Base-by-base conservation (phyloP, 164 flowering plant genomes). In the Berberis thunbergii region DNA sequence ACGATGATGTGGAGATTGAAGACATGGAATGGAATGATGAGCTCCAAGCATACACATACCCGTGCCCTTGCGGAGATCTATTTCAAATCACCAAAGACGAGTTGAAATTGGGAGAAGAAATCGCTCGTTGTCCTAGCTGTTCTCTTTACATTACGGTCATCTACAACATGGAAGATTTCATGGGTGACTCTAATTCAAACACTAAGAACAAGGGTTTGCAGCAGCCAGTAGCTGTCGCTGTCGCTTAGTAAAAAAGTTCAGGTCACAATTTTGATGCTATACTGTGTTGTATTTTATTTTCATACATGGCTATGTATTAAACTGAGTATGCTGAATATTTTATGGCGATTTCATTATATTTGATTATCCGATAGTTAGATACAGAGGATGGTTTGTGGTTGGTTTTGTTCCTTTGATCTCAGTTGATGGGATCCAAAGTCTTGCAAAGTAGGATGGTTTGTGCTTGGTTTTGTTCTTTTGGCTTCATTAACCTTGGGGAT, bases 11-110 rank as follows among this genome's bases (percentile, higher is more conserved):
- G 45, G 98, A 92, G 81, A 89, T 92, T 54, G 98, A 89, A 71
- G 98, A 92, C 72, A 92, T 92, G 98, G 96, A 92, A 70, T 92
- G 98, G 98, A 87, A 83, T 78, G 87, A 84, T 49, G 91, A 86
- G 80, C 70, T 92, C 4, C 78, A 84, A 54, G 79, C 91, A 3
- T 92, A 67, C 79, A 92, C 98, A 0, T 92, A 86, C 63, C 96
- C 98, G 0, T 92, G 98, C 57, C 98, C 98, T 0, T 92, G 98
- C 73, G 98, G 98, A 38, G 98, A 92, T 67, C 74, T 92, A 7
- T 92, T 92, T 64, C 97, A 89, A 72, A 92, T 92, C 67, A 86
- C 97, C 45, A 89, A 83, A 72, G 89, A 83, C 0, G 98, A 92
- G 0, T 82, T 92, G 2, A 73, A 70, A 50, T 62, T 85, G 53